Evolutionary conservation across 177 flowering plant genomes (phyloP).

Genomic region (Vitis hybrid): DNA sequence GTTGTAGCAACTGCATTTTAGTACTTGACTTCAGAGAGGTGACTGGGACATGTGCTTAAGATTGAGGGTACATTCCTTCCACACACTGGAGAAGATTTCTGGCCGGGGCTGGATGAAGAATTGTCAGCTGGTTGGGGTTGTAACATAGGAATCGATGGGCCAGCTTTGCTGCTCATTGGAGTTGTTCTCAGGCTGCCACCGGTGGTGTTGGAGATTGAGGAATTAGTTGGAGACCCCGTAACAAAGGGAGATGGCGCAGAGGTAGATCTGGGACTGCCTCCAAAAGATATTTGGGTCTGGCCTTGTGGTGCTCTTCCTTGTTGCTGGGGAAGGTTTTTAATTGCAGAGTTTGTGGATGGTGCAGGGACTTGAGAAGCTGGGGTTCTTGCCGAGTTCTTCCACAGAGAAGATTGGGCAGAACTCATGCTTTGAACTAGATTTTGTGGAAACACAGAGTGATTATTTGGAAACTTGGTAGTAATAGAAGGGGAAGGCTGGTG

Average conservation of each 20-base stretch:
- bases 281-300: constrained; percentile 8
- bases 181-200: constrained; percentile 14
- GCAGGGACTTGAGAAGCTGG: constrained; percentile 7
- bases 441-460: constrained; percentile 8
- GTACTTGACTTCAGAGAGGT: constrained; percentile 34
- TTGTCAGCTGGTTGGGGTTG: constrained; percentile 21
- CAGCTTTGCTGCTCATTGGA: constrained; percentile 12
- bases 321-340: constrained; percentile 15
- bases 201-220: neutral
- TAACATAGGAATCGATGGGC: neutral
- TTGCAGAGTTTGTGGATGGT: constrained; percentile 10
- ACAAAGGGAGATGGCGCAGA: neutral
- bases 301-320: constrained; percentile 16
- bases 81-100: constrained; percentile 36
- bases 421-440: constrained; percentile 6
- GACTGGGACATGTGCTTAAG: constrained; percentile 34
- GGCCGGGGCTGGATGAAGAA: constrained; percentile 20
- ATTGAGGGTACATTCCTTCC: constrained; percentile 42
- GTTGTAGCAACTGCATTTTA: constrained; percentile 1
- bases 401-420: constrained; percentile 14
- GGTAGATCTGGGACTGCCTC: constrained; percentile 2
- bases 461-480: constrained; percentile 16
- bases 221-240: neutral
- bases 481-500: constrained; percentile 13
- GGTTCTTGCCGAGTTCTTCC: constrained; percentile 19